Evolutionary conservation across 1,139 yeast species (phyloP).

Genomic region (Arxiozyma heterogenica): DNA sequence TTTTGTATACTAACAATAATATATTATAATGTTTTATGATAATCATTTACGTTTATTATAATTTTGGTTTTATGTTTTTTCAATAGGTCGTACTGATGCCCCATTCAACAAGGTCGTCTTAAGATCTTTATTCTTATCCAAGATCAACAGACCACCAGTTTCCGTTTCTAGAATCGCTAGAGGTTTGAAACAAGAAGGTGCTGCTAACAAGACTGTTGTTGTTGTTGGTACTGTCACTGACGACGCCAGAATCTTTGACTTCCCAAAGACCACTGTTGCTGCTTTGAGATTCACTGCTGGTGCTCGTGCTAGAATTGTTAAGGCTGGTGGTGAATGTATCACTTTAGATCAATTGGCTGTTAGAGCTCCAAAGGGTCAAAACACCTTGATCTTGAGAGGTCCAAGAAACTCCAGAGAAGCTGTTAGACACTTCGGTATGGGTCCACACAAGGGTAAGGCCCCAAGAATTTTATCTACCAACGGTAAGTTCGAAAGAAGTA

Average conservation of each 20-base stretch:
- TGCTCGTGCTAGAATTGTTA: constrained; percentile 94
- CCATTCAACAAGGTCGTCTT: constrained; percentile 97
- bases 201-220: constrained; percentile 86
- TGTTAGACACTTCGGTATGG: constrained; percentile 99
- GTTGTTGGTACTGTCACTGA: constrained; percentile 99
- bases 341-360: constrained; percentile 98
- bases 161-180: constrained; percentile 86
- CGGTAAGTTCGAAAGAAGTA: constrained; percentile 99
- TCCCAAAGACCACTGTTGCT: constrained; percentile 97
- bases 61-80: constrained; percentile 6
- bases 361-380: constrained; percentile 99
- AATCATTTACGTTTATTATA: neutral
- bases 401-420: constrained; percentile 99
- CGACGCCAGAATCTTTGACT: constrained; percentile 85
- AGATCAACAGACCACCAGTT: constrained; percentile 99
- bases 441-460: constrained; percentile 99
- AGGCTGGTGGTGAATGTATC: constrained; percentile 99
- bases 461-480: constrained; percentile 97
- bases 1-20: constrained; percentile 18
- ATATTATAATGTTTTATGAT: neutral
- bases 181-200: constrained; percentile 75
- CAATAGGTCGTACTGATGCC: constrained; percentile 90
- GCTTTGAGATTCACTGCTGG: constrained; percentile 99
- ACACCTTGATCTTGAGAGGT: constrained; percentile 97
- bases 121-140: constrained; percentile 89